Base-by-base conservation (phyloP, 2,329 filamentous ascomycete species). In the Teratosphaeria nubilosa region DNA sequence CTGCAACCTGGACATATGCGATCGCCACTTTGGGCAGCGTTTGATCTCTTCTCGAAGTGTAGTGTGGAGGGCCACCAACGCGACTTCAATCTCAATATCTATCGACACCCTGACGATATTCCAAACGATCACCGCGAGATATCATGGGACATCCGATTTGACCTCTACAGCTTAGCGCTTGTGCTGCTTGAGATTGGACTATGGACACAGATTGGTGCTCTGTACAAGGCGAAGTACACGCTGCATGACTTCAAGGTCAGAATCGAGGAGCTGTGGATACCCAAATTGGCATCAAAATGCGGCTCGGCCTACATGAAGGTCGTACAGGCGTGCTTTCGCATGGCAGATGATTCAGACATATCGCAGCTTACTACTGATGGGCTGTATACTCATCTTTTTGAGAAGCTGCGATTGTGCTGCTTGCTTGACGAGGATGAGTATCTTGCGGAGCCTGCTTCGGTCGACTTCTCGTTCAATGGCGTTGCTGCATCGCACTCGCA, bases 281-380 rank as follows among this genome's bases (percentile, higher is more conserved):
- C 84, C 1, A 82, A 83, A 62, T 75, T 90, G 1, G 80, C 84
- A 0, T 81, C 83, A 3, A 82, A 83, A 68, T 91, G 88, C 64
- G 87, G 88, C 14, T 87, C 83, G 7, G 77, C 87, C 0, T 92
- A 90, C 71, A 86, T 85, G 80, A 86, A 85, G 67, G 87, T 86
- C 0, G 87, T 90, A 1, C 82, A 87, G 67, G 79, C 82, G 2
- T 91, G 87, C 65, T 85, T 87, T 77, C 79, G 79, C 59, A 85
- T 86, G n/a, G 84, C 86, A 2, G 86, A 90, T 48, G 63, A 66
- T 16, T 59, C 62, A 30, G 63, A 65, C 34, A 63, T 58, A 51
- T 62, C 61, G 24, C 56, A 61, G 50, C 57, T 69, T 37, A 67
- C 62, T 11, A 52, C 60, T 10, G 67, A 69, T 25, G 66, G 63